These are phyloP conservation scores for Gossypium mustelinum DNA, from an alignment of 345 rosid genomes.

Conservation along the genomic window DNA sequence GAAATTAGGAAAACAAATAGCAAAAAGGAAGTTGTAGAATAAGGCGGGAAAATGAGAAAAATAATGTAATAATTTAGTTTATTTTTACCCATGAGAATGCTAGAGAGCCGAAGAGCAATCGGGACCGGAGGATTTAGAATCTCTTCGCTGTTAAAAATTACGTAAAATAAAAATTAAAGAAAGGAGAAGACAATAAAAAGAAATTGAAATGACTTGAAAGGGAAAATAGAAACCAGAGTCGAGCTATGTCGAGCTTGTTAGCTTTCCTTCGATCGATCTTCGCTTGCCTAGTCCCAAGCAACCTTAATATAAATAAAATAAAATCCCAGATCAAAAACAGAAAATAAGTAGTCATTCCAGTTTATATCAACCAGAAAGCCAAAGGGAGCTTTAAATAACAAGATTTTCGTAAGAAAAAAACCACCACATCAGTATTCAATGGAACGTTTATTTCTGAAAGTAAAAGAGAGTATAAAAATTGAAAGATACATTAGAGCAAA, in stretches of 20 bases:
- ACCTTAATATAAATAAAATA: slow-evolving; percentile 38
- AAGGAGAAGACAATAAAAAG: neutral
- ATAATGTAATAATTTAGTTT: neutral
- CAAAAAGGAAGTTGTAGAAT: neutral
- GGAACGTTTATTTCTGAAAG: neutral
- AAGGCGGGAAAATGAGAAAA: neutral
- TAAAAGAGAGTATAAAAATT: neutral
- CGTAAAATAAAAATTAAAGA: neutral
- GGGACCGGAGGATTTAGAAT: slow-evolving; percentile 87
- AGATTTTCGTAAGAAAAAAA: neutral
- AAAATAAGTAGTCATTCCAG: slow-evolving; percentile 3
- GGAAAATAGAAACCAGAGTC: slow-evolving; percentile 53
- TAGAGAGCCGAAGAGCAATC: slow-evolving; percentile 86
- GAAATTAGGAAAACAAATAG: slow-evolving; percentile 2
- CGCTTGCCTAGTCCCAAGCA: slow-evolving; percentile 86
- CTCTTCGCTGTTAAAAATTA: slow-evolving; percentile 58
- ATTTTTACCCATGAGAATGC: slow-evolving; percentile 79
- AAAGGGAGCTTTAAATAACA: neutral
- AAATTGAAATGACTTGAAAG: neutral
- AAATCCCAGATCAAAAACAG: slow-evolving; percentile 2
- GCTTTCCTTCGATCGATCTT: slow-evolving; percentile 76
- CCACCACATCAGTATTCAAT: neutral
- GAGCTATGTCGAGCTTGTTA: slow-evolving; percentile 58
- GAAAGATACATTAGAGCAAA: neutral
- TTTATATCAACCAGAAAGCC: neutral